Percentiles rank a stretch among this genome's conserved stretches.
Evolutionary conservation across 306 rosid genomes (phyloP).

Genomic region (Lathyrus oleraceus): DNA sequence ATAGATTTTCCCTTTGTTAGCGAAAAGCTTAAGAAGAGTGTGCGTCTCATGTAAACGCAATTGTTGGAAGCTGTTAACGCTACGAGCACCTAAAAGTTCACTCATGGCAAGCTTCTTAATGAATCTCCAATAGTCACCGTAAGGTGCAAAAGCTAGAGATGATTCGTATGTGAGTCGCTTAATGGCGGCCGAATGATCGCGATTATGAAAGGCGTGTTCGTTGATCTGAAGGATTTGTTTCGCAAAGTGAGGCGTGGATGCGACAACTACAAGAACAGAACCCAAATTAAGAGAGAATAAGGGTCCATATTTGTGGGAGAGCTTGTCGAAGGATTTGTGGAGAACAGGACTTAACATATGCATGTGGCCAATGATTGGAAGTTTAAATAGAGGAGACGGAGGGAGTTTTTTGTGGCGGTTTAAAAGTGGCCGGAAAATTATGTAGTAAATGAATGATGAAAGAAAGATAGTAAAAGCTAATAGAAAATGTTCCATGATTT

Average conservation of each 20-base stretch:
- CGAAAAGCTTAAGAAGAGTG: constrained; percentile 1
- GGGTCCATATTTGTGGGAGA: constrained; percentile 39
- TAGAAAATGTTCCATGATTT: background rate
- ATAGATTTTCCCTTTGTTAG: background rate
- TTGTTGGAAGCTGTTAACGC: background rate
- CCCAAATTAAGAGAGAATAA: constrained; percentile 42
- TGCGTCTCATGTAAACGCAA: constrained; percentile 31
- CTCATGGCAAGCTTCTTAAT: constrained; percentile 12
- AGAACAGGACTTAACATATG: constrained; percentile 35
- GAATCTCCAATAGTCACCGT: constrained; percentile 31
- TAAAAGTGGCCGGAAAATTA: background rate
- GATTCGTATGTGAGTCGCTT: constrained; percentile 33
- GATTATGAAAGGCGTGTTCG: constrained; percentile 36
- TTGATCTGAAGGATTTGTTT: constrained; percentile 38
- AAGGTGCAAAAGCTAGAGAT: constrained; percentile 42
- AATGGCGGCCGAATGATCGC: background rate
- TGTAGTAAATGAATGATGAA: background rate
- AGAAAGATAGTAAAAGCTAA: background rate
- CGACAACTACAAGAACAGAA: constrained; percentile 32
- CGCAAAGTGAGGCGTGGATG: constrained; percentile 30
- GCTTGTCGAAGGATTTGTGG: constrained; percentile 39
- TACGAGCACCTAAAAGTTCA: constrained; percentile 31
- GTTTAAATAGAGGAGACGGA: constrained; percentile 25
- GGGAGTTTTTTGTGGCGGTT: constrained; percentile 14
- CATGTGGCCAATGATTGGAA: constrained; percentile 40